Evolutionary conservation across 805 yeast genomes (phyloP), one percentile per base, ranked within the genome.

Genomic region (Debaryomyces castellii): DNA sequence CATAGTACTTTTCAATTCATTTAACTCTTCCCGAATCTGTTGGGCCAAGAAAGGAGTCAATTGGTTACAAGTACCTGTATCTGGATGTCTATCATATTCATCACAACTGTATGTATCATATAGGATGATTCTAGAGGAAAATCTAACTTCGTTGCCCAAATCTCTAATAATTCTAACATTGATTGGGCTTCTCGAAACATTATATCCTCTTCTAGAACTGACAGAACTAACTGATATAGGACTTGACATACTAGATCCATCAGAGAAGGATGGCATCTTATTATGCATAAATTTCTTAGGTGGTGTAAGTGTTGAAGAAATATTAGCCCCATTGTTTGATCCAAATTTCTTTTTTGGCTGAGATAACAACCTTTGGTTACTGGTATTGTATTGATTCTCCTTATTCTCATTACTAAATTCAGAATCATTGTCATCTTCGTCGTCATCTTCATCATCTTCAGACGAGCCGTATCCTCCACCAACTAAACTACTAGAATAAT

Each of bases 81-180:
- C 97, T 0, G 97, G 97, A 52, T 84, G 89, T 57, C 99, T 81
- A 64, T 92, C 97, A 64, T 92, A 92, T 52, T 87, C 97, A 16
- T 79, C 83, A 30, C 83, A 83, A 47, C 84, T 78, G 63, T 86
- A 89, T 0, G 97, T 92, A 49, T 89, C 95, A 64, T 83, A 92
- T 36, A 94, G 77, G 6, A 88, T 78, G 46, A 94, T 88, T 54
- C 89, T 75, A 1, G 95, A 83, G 4, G 96, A 86, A 66, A 92
- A 92, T 40, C 80, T 63, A 9, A 85, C 89, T 12, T 65, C 63
- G 4, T 51, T 50, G 9, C 40, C 40, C 21, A 37, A 24, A 18
- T 17, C 44, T 34, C 44, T 39, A 22, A 44, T 16, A 12, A 45
- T 22, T 10, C n/a, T 14, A 40, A 42, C 7, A 30, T 30, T 30